These are phyloP conservation scores for Yarrowia yakushimensis DNA, from an alignment of 805 yeast genomes.

Conservation along the genomic window DNA sequence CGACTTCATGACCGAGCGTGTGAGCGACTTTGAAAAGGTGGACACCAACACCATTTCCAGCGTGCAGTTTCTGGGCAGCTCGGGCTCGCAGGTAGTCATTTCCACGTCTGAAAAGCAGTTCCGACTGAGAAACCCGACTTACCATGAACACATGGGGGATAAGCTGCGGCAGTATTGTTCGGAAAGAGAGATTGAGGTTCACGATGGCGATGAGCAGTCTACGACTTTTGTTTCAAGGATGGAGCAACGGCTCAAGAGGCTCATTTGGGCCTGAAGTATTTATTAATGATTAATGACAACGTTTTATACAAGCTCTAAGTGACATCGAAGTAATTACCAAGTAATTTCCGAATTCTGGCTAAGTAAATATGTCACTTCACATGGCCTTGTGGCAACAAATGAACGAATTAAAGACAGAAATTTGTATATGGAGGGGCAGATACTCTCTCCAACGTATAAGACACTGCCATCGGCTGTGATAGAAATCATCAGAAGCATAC, in stretches of 20 bases:
- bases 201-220: background rate
- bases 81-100: conserved; percentile 3
- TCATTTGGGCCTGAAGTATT: conserved; percentile 14
- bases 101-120: background rate
- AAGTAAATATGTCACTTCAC: too few species aligned
- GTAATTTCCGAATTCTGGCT: too few species aligned
- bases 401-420: background rate
- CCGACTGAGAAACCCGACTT: background rate
- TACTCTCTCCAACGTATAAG: too few species aligned
- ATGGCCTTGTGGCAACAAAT: background rate
- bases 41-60: background rate
- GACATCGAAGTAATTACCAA: background rate
- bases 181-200: background rate
- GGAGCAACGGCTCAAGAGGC: conserved; percentile 1
- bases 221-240: background rate
- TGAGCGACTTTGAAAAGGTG: conserved; percentile 28
- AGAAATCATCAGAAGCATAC: too few species aligned
- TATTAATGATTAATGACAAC: background rate
- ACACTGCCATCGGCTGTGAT: too few species aligned
- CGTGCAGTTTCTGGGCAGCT: background rate
- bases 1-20: conserved; percentile 29
- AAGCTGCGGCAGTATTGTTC: background rate
- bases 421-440: too few species aligned
- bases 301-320: too few species aligned
- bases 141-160: background rate